Evolutionary conservation across 345 rosid genomes (phyloP).

Genomic region (Cardamine resedifolia): DNA sequence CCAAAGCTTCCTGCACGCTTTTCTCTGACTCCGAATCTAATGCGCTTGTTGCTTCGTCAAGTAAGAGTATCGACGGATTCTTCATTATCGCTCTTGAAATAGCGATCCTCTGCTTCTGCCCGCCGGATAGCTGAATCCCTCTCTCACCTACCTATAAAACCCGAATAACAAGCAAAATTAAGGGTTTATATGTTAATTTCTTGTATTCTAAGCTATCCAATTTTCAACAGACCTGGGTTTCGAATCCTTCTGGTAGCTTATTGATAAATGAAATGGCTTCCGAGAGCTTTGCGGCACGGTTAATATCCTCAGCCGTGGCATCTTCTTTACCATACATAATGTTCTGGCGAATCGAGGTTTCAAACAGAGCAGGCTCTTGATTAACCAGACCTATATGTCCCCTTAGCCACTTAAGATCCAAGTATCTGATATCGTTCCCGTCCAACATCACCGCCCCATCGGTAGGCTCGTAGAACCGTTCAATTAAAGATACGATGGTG

Average conservation of each 20-base stretch:
- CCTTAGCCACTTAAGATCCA: constrained; percentile 88
- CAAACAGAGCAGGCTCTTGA: constrained; percentile 91
- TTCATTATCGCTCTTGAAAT: constrained; percentile 82
- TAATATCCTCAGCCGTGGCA: constrained; percentile 68
- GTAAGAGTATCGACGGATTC: constrained; percentile 78
- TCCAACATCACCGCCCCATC: constrained; percentile 67
- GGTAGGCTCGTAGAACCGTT: constrained; percentile 84
- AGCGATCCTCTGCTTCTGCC: constrained; percentile 91
- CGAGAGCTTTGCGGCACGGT: constrained; percentile 69
- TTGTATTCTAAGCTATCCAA: not conserved
- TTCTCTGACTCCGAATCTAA: constrained; percentile 91
- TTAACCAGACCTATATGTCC: constrained; percentile 84
- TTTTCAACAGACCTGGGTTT: constrained; percentile 69
- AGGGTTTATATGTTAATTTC: constrained; percentile 1
- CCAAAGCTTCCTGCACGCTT: constrained; percentile 90
- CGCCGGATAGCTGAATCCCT: constrained; percentile 90
- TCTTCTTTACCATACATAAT: constrained; percentile 81
- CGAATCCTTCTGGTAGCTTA: constrained; percentile 86
- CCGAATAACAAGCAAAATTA: not conserved
- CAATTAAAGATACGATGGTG: constrained; percentile 81
- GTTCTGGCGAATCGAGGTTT: constrained; percentile 75
- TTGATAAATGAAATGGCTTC: constrained; percentile 73
- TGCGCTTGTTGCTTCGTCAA: constrained; percentile 97
- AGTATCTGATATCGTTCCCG: constrained; percentile 55
- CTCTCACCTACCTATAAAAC: constrained; percentile 82